Evolutionary conservation across 768 basidiomycete species (phyloP).

Genomic region (Tubosaeta sp.): DNA sequence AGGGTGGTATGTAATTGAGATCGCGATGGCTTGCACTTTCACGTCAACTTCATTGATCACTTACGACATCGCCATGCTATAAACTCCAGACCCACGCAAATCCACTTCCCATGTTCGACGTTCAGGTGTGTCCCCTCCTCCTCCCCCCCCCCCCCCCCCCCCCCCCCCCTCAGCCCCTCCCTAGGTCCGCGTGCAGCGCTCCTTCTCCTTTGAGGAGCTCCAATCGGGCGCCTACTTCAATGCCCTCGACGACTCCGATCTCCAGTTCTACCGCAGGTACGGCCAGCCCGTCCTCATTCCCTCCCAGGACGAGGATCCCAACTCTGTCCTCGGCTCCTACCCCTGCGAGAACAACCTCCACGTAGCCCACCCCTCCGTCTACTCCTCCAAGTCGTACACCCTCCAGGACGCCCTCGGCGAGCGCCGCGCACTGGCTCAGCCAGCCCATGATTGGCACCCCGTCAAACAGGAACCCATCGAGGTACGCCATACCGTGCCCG

Average conservation of each 20-base stretch:
- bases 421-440: background rate
- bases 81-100: conserved; percentile 8
- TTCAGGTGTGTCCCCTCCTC: conserved; percentile 16
- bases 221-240: conserved; percentile 31
- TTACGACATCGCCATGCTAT: background rate
- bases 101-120: conserved; percentile 15
- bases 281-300: conserved; percentile 33
- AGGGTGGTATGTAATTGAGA: no score
- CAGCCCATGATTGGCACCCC: conserved; percentile 13
- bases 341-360: conserved; percentile 10
- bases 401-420: conserved; percentile 27
- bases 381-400: conserved; percentile 27
- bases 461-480: conserved; percentile 26
- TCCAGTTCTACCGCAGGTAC: conserved; percentile 30
- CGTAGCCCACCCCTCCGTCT: background rate
- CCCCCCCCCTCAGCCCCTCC: background rate
- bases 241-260: conserved; percentile 29
- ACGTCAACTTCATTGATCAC: no score
- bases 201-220: conserved; percentile 33
- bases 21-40: no score
- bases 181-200: conserved; percentile 29
- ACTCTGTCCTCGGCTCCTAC: conserved; percentile 12
- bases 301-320: conserved; percentile 16
- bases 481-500: conserved; percentile 10
- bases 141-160: background rate